Evolutionary conservation across 2,329 filamentous ascomycete species (phyloP).

Genomic region (Fusarium duplospermum): DNA sequence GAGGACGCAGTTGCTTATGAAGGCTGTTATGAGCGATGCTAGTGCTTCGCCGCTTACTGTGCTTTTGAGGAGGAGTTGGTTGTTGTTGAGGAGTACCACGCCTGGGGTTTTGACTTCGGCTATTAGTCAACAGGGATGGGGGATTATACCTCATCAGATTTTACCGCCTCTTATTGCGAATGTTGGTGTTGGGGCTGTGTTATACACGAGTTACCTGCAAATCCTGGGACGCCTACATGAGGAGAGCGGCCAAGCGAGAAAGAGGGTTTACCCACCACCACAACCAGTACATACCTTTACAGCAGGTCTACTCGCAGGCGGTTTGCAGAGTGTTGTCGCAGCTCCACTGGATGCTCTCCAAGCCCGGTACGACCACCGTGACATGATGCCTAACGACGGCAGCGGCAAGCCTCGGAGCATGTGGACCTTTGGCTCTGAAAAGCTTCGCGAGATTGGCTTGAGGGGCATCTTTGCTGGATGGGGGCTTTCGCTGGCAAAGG

Average conservation of each 20-base stretch:
- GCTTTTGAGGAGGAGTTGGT: conserved; percentile 56
- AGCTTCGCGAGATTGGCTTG: conserved; percentile 76
- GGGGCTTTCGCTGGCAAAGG: conserved; percentile 75
- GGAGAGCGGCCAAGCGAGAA: conserved; percentile 66
- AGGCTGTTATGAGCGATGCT: conserved; percentile 51
- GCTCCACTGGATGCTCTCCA: conserved; percentile 82
- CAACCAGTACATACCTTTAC: conserved; percentile 72
- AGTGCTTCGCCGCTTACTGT: conserved; percentile 48
- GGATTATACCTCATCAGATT: conserved; percentile 80
- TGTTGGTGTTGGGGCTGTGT: conserved; percentile 76
- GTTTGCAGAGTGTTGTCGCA: conserved; percentile 76
- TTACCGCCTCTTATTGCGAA: conserved; percentile 81
- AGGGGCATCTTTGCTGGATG: conserved; percentile 81
- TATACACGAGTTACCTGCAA: conserved; percentile 82
- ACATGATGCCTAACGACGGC: conserved; percentile 57
- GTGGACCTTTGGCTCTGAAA: conserved; percentile 76
- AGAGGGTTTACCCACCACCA: conserved; percentile 77
- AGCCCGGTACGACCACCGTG: conserved; percentile 73
- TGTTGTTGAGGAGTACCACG: conserved; percentile 71
- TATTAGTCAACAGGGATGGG: conserved; percentile 77
- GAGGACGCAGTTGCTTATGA: conserved; percentile 52
- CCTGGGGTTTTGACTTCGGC: conserved; percentile 77
- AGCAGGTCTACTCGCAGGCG: conserved; percentile 76
- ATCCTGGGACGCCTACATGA: conserved; percentile 74
- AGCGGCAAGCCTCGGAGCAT: conserved; percentile 67